phyloP scores from a whole-genome alignment of 164 flowering plant genomes.

The Umbilicus rupestris region DNA sequence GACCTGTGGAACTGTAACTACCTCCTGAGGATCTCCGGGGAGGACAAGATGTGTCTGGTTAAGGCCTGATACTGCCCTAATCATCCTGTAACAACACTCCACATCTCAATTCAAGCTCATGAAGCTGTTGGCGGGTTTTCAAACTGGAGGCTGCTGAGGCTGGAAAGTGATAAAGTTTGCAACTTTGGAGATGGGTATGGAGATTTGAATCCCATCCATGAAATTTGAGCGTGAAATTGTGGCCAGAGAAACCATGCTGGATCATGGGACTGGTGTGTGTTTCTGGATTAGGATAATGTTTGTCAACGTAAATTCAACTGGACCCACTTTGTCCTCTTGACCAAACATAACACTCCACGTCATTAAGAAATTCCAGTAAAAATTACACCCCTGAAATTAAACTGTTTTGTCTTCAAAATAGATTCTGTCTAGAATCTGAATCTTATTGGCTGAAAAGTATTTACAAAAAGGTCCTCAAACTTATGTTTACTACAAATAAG shows the following conservation, averaged over 20 bases:
- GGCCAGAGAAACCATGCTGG: slow-evolving; percentile 26
- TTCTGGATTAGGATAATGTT: slow-evolving; percentile 41
- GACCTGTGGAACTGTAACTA: slow-evolving; percentile 17
- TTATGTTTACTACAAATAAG: too few relatives aligned
- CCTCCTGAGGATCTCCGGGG: slow-evolving; percentile 10
- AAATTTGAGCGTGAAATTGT: slow-evolving; percentile 18
- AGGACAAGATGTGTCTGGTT: slow-evolving; percentile 26
- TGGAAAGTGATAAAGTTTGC: background rate
- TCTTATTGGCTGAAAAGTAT: too few relatives aligned
- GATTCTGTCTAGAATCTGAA: too few relatives aligned
- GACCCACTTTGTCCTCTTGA: background rate
- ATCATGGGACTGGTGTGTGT: slow-evolving; percentile 23
- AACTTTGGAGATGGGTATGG: background rate
- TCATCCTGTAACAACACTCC: slow-evolving; percentile 38
- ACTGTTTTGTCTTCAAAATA: too few relatives aligned
- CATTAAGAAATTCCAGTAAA: background rate
- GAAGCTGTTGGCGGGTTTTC: background rate
- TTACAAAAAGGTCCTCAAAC: too few relatives aligned
- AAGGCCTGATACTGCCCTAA: slow-evolving; percentile 36
- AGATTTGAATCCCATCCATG: slow-evolving; percentile 25
- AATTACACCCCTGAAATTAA: too few relatives aligned
- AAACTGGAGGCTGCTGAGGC: background rate
- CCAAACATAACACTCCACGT: background rate
- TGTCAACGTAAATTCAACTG: background rate
- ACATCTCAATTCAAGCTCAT: background rate